These are phyloP conservation scores for Penicillium carneum DNA, from an alignment of 2,329 filamentous ascomycete genomes.

Conservation along the genomic window DNA sequence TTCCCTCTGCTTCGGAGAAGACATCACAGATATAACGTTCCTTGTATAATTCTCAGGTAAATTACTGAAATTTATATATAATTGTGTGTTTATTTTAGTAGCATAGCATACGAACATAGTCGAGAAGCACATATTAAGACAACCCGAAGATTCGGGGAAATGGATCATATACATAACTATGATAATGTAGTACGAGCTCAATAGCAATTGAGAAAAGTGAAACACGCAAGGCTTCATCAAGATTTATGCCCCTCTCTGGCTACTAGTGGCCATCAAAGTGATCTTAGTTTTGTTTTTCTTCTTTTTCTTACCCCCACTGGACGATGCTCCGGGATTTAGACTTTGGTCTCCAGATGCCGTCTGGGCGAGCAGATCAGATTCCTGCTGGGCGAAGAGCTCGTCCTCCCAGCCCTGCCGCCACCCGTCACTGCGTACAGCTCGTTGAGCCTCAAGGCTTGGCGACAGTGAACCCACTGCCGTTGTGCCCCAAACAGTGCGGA, in stretches of 20 bases:
- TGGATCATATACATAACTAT: background rate
- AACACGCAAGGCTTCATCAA: constrained; percentile 1
- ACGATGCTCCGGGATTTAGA: constrained; percentile 27
- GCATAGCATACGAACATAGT: background rate
- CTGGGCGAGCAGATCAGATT: constrained; percentile 58
- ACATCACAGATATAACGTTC: background rate
- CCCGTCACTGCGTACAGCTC: constrained; percentile 69
- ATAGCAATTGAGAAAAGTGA: background rate
- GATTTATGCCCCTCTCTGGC: constrained; percentile 62
- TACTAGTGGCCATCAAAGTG: constrained; percentile 72
- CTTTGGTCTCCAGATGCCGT: constrained; percentile 47
- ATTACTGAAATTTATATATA: background rate
- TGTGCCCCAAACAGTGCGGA: constrained; percentile 93
- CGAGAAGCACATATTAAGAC: background rate
- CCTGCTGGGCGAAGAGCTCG: constrained; percentile 71
- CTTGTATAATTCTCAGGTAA: background rate
- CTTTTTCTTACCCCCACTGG: constrained; percentile 62
- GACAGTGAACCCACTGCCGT: constrained; percentile 67
- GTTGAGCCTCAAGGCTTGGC: constrained; percentile 59
- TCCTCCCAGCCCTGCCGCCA: constrained; percentile 87
- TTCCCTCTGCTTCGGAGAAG: background rate
- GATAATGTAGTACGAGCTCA: constrained; percentile 1
- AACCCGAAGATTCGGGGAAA: background rate
- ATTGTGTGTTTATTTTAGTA: background rate
- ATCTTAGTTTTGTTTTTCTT: constrained; percentile 74